phyloP scores from a whole-genome alignment of 805 yeast species.

The Myxozyma sirexii region DNA sequence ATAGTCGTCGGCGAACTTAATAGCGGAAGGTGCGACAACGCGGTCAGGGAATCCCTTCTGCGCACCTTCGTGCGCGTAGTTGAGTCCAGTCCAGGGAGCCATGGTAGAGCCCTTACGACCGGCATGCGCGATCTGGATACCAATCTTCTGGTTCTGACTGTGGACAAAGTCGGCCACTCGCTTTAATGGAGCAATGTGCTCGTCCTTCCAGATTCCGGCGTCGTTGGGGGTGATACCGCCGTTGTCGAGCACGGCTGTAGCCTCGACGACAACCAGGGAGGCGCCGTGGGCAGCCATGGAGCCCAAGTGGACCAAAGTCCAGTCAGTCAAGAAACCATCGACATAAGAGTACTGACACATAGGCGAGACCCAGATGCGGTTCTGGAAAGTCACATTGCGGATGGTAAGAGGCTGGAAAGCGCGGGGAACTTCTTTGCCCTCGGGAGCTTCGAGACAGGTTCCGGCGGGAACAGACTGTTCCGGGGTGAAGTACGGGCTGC shows the following conservation, averaged over 20 bases:
- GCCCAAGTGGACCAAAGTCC: constrained; percentile 56
- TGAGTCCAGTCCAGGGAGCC: constrained; percentile 38
- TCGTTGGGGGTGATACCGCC: constrained; percentile 52
- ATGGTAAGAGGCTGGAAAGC: constrained; percentile 52
- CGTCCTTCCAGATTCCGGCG: constrained; percentile 55
- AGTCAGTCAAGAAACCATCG: constrained; percentile 50
- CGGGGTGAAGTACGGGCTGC: constrained; percentile 40
- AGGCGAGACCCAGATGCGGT: constrained; percentile 50
- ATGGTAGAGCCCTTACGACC: constrained; percentile 53
- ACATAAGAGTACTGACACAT: constrained; percentile 53
- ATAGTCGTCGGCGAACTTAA: constrained; percentile 38
- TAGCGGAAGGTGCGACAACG: constrained; percentile 52
- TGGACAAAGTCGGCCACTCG: constrained; percentile 50
- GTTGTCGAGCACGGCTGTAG: constrained; percentile 47
- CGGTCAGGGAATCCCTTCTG: constrained; percentile 41
- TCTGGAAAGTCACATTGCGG: constrained; percentile 48
- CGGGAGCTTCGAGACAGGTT: constrained; percentile 37
- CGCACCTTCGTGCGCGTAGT: constrained; percentile 25
- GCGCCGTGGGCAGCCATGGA: constrained; percentile 53
- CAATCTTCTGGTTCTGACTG: constrained; percentile 48
- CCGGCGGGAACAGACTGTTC: constrained; percentile 46
- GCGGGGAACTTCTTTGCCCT: constrained; percentile 42
- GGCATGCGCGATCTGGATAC: constrained; percentile 59
- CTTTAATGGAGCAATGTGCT: constrained; percentile 50
- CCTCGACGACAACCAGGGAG: constrained; percentile 54